A percentile compares a stretch with the other conserved stretches of the same genome.
Conservation (phyloP, 495 filamentous ascomycete genomes). For the Penicillium cosmopolitanum region DNA sequence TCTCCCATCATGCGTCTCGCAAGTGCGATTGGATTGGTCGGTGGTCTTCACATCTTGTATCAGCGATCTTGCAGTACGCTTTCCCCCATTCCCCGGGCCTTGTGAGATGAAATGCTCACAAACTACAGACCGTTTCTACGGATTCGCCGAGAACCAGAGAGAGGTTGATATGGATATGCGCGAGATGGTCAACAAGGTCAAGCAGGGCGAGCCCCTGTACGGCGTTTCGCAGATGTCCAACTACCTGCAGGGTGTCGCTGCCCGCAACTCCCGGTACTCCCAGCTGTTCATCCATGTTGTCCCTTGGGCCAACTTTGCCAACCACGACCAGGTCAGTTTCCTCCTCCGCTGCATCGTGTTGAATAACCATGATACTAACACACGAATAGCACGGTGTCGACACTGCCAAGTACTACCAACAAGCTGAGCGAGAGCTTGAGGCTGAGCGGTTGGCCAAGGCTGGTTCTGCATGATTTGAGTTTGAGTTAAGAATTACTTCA, state of each 20-base stretch:
- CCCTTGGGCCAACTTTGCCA: slow-evolving; percentile 97
- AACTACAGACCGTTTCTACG: slow-evolving; percentile 77
- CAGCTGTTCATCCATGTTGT: slow-evolving; percentile 79
- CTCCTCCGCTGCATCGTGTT: neutral
- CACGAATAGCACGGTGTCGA: slow-evolving; percentile 82
- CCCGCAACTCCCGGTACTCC: slow-evolving; percentile 89
- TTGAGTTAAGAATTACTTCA: neutral
- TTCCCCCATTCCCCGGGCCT: no score
- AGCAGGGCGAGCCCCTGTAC: slow-evolving; percentile 89
- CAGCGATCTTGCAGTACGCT: slow-evolving; percentile 66
- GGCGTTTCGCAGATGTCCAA: slow-evolving; percentile 74
- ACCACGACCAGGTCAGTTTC: slow-evolving; percentile 74
- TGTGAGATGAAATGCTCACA: neutral
- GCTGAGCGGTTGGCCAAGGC: slow-evolving; percentile 59
- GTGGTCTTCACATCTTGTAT: slow-evolving; percentile 81
- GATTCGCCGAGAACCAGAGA: slow-evolving; percentile 85
- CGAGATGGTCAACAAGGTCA: slow-evolving; percentile 96
- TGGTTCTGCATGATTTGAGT: slow-evolving; percentile 27
- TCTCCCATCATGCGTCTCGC: slow-evolving; percentile 79
- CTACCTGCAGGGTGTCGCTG: slow-evolving; percentile 91
- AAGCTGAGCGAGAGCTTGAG: slow-evolving; percentile 93
- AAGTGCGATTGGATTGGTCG: slow-evolving; percentile 68
- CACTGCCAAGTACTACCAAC: slow-evolving; percentile 96
- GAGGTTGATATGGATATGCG: slow-evolving; percentile 96
- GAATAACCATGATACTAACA: neutral